Conservation (phyloP, 2,329 filamentous ascomycete species). For the Fusarium haematococcum region DNA sequence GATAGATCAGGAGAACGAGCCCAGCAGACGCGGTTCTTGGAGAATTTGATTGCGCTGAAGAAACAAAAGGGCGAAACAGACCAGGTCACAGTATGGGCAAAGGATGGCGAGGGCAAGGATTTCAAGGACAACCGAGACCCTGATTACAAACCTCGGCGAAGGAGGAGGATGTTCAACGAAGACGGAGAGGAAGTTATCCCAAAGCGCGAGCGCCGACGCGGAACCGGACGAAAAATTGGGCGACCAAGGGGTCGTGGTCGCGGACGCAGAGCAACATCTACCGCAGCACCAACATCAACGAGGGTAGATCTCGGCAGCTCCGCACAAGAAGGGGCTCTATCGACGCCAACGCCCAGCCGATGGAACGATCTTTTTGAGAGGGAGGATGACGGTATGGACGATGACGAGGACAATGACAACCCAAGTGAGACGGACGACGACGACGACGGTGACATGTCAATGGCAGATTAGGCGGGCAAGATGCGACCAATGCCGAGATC, state of each 20-base stretch:
- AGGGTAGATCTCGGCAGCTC: slow-evolving; percentile 24
- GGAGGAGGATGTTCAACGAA: slow-evolving; percentile 42
- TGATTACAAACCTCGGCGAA: slow-evolving; percentile 52
- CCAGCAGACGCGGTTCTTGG: slow-evolving; percentile 69
- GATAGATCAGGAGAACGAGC: slow-evolving; percentile 61
- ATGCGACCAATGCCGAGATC: not conserved
- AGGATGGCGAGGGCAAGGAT: slow-evolving; percentile 55
- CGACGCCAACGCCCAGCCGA: slow-evolving; percentile 50
- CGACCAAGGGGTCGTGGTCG: slow-evolving; percentile 38
- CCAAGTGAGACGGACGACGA: slow-evolving; percentile 42
- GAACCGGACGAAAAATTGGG: slow-evolving; percentile 33
- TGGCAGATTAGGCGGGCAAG: slow-evolving; percentile 31
- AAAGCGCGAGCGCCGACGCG: slow-evolving; percentile 31
- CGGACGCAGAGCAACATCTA: slow-evolving; percentile 12
- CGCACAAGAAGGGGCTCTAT: slow-evolving; percentile 38
- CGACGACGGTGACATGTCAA: slow-evolving; percentile 46
- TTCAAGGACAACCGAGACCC: slow-evolving; percentile 57
- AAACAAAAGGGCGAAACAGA: slow-evolving; percentile 73
- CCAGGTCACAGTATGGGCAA: slow-evolving; percentile 70
- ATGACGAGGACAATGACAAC: slow-evolving; percentile 44
- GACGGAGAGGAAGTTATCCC: slow-evolving; percentile 42
- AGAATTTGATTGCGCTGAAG: slow-evolving; percentile 75
- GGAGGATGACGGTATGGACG: slow-evolving; percentile 41
- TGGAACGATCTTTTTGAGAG: slow-evolving; percentile 50
- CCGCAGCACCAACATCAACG: slow-evolving; percentile 12